Base-by-base conservation (phyloP, 495 filamentous ascomycete genomes). In the Polyplosphaeria fusca region DNA sequence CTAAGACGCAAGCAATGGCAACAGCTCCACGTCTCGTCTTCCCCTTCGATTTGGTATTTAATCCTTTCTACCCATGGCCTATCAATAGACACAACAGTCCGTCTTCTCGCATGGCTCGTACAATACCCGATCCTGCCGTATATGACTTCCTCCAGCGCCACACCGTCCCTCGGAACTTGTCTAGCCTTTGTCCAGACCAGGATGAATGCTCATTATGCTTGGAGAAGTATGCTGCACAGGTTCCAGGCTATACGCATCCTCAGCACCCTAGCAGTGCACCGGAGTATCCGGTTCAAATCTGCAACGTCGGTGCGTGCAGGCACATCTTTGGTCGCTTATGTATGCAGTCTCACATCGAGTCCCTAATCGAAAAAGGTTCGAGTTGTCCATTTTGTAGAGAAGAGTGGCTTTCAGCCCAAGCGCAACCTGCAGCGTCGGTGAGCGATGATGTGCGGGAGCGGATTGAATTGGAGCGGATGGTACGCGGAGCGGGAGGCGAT, bases 291-390 rank as follows among this genome's bases (percentile, higher is more conserved):
- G 45, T 48, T 23, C 45, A 22, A 27, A 20, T 48, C 4, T 5
- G 5, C 27, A 48, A 48, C 27, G 3, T 3, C 18, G 45, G 45
- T 13, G 24, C 13, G 3, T 48, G 45, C 26, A 48, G 19, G 4
- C 45, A 48, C 25, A 35, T 32, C 16, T 48, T 48, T 27, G 45
- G 45, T 9, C 45, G 45, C 3, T 27, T 13, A 3, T 48, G 45
- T 23, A 9, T 48, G 13, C 24, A 48, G 25, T n/a, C 3, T 30
- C 45, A 48, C 26, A 48, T 48, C 27, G 12, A 27, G 5, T 23
- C 24, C 3, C 4, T n/a, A 9, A 23, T 30, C 13, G 24, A 23
- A 7, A 30, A 27, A 27, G 35, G 45, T 27, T 27, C 28, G n/a
- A 9, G 24, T 16, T 48, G 45, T 32, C 45, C 45, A 16, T 4